Evolutionary conservation across 2,329 filamentous ascomycete genomes (phyloP).

Genomic region (Stagonosporopsis vannaccii): DNA sequence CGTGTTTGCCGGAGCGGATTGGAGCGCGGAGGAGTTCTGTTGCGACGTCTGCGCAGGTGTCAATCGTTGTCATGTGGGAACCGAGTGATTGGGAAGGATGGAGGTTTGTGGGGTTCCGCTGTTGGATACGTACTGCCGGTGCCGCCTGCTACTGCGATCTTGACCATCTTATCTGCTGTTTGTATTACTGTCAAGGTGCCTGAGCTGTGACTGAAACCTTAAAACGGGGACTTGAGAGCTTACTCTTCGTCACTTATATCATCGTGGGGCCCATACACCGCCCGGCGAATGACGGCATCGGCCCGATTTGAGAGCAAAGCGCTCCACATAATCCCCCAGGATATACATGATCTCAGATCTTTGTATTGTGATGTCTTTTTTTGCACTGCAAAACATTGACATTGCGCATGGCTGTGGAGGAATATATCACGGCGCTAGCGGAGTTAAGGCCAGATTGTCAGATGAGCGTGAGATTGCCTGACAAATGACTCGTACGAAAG

Average conservation of each 20-base stretch:
- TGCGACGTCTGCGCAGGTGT: conserved; percentile 56
- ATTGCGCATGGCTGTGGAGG: neutral
- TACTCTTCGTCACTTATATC: conserved; percentile 4
- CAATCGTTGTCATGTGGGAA: neutral
- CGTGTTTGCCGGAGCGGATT: conserved; percentile 58
- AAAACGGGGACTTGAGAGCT: neutral
- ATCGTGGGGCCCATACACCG: conserved; percentile 1
- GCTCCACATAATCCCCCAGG: conserved; percentile 6
- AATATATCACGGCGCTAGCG: conserved; percentile 1
- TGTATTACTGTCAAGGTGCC: neutral
- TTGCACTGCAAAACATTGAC: neutral
- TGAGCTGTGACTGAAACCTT: neutral
- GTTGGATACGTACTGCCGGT: conserved; percentile 40
- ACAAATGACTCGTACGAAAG: conserved; percentile 4
- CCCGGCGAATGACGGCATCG: conserved; percentile 16
- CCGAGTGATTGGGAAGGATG: neutral
- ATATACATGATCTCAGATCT: neutral
- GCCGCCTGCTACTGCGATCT: conserved; percentile 47
- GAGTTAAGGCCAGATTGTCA: conserved; percentile 1
- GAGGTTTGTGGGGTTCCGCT: neutral
- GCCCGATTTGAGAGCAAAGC: conserved; percentile 4
- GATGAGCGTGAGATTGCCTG: neutral
- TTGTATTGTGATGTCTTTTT: neutral
- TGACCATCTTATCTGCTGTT: conserved; percentile 34
- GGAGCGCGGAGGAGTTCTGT: conserved; percentile 62